A percentile compares a stretch with the other conserved stretches of the same genome.
These are phyloP conservation scores for Sugiyamaella pinicola DNA, from an alignment of 1,139 yeast genomes.

Conservation along the genomic window DNA sequence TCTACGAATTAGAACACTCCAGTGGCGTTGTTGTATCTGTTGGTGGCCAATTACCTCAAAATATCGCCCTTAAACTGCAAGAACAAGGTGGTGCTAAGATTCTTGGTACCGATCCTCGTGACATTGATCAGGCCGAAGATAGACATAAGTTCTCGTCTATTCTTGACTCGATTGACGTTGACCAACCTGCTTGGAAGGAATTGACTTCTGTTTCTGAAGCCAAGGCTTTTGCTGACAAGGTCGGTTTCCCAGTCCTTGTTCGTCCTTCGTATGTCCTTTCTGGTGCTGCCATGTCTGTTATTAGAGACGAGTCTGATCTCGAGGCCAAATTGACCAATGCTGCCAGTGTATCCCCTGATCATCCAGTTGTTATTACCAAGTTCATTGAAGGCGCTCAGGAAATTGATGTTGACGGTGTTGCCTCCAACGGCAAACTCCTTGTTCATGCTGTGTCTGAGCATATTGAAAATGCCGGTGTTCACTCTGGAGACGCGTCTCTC, in stretches of 20 bases:
- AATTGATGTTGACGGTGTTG: conserved; percentile 97
- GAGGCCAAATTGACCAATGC: conserved; percentile 82
- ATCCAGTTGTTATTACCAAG: conserved; percentile 96
- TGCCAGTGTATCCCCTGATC: conserved; percentile 88
- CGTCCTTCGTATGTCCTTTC: conserved; percentile 97
- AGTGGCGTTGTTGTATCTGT: conserved; percentile 93
- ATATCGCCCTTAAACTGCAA: conserved; percentile 86
- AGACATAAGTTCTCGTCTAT: conserved; percentile 97
- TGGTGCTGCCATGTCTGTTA: conserved; percentile 99
- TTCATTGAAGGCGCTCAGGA: conserved; percentile 95
- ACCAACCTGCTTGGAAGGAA: conserved; percentile 98
- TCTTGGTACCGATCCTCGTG: conserved; percentile 91
- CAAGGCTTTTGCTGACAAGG: conserved; percentile 77
- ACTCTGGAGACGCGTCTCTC: conserved; percentile 97
- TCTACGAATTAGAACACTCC: conserved; percentile 87
- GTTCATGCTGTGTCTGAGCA: conserved; percentile 98
- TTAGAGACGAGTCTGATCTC: conserved; percentile 73
- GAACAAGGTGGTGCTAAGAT: conserved; percentile 73
- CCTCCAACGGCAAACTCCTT: conserved; percentile 79
- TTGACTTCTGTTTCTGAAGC: conserved; percentile 86
- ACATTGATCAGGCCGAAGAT: conserved; percentile 96
- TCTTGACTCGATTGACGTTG: conserved; percentile 86
- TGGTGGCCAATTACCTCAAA: conserved; percentile 98
- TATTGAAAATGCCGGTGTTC: conserved; percentile 98
- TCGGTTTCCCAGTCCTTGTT: conserved; percentile 92